These are phyloP conservation scores for Tulasnella sp. DNA, from an alignment of 768 basidiomycete species.

Conservation along the genomic window DNA sequence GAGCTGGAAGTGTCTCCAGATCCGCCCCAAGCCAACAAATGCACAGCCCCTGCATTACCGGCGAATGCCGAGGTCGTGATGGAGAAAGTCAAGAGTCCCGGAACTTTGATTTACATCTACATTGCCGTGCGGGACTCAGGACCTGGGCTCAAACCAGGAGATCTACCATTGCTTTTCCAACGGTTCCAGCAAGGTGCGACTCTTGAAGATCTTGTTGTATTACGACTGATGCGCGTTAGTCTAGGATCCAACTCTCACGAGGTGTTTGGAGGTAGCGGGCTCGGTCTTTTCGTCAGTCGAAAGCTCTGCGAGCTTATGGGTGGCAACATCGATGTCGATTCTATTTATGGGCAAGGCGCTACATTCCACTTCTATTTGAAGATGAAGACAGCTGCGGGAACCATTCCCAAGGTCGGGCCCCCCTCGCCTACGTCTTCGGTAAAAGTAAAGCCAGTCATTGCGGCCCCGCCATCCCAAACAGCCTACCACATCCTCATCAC, in stretches of 20 bases:
- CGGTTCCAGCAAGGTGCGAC: conserved; percentile 40
- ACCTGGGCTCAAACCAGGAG: conserved; percentile 40
- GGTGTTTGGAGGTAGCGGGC: conserved; percentile 35
- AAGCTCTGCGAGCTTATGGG: conserved; percentile 38
- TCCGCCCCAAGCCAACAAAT: conserved; percentile 35
- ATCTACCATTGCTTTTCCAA: conserved; percentile 39
- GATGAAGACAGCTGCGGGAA: neutral
- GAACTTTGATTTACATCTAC: conserved; percentile 36
- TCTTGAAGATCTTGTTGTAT: neutral
- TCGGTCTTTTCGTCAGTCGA: conserved; percentile 41
- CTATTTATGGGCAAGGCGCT: conserved; percentile 38
- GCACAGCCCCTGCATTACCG: conserved; percentile 32
- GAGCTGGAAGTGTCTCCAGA: conserved; percentile 35
- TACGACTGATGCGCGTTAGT: conserved; percentile 24
- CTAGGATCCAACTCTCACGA: conserved; percentile 31
- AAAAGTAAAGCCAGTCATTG: neutral
- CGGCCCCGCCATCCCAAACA: conserved; percentile 15
- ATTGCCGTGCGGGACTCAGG: conserved; percentile 38
- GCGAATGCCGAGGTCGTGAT: conserved; percentile 13
- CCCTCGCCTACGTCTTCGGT: neutral
- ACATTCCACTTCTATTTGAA: conserved; percentile 42
- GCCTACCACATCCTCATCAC: conserved; percentile 32
- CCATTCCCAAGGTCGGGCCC: neutral
- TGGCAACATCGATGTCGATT: conserved; percentile 37
- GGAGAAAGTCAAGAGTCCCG: neutral